phyloP scores from a whole-genome alignment of 192 early-diverging fungal genomes.

The Endogone sp. region DNA sequence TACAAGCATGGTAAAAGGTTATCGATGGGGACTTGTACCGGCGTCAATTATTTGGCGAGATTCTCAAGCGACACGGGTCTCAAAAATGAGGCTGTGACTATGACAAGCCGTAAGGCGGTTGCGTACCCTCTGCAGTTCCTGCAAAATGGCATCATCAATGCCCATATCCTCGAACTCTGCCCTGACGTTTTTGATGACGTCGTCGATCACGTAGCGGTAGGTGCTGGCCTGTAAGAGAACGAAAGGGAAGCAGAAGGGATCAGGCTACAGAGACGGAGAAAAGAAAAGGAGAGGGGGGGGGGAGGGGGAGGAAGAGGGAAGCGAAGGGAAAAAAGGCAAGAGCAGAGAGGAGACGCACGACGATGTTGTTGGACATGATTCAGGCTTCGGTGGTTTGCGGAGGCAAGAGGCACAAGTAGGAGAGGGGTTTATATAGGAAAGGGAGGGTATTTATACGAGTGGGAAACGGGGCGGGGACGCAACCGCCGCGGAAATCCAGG shows the following conservation, averaged over 20 bases:
- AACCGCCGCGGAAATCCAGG: too few relatives aligned
- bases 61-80: too few relatives aligned
- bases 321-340: not conserved
- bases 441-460: not conserved
- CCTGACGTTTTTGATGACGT: constrained; percentile 86
- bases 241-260: not conserved
- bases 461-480: not conserved
- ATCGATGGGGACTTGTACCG: too few relatives aligned
- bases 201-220: constrained; percentile 89
- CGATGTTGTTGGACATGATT: not conserved
- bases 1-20: too few relatives aligned
- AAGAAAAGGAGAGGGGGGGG: not conserved
- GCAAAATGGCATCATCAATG: constrained; percentile 80
- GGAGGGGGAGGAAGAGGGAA: not conserved
- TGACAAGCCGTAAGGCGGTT: too few relatives aligned
- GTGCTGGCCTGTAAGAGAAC: constrained; percentile 40
- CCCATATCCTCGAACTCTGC: constrained; percentile 89
- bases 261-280: too few relatives aligned
- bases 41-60: too few relatives aligned
- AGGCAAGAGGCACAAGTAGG: not conserved
- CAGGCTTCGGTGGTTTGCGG: not conserved
- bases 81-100: too few relatives aligned
- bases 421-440: not conserved
- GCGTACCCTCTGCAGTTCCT: constrained; percentile 68
- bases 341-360: not conserved